phyloP scores from a whole-genome alignment of 345 rosid species.

The Mallotus nudiflorus region DNA sequence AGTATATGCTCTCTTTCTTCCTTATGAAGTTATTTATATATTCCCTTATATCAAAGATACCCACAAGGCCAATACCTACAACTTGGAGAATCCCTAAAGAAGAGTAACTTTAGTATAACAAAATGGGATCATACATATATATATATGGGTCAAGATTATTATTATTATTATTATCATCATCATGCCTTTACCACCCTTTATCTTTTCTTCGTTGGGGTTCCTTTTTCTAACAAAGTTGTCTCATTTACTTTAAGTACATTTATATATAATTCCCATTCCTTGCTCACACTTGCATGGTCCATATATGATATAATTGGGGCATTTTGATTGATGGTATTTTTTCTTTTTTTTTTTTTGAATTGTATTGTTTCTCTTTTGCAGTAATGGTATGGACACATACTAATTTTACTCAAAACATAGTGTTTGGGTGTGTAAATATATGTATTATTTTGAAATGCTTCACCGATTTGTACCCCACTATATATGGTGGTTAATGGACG shows the following conservation, averaged over 20 bases:
- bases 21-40: slow-evolving; percentile 31
- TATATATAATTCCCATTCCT: no score
- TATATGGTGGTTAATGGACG: neutral
- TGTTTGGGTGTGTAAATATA: no score
- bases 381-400: no score
- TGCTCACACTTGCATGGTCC: no score
- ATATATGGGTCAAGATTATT: slow-evolving; percentile 30
- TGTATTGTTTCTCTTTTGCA: no score
- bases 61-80: slow-evolving; percentile 33
- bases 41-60: slow-evolving; percentile 21
- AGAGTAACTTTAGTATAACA: slow-evolving; percentile 34
- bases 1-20: slow-evolving; percentile 30
- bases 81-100: slow-evolving; percentile 54
- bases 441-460: slow-evolving; percentile 18
- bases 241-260: slow-evolving; percentile 32
- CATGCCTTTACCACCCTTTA: slow-evolving; percentile 28
- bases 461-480: slow-evolving; percentile 9
- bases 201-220: slow-evolving; percentile 47
- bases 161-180: slow-evolving; percentile 23
- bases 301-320: slow-evolving; percentile 3
- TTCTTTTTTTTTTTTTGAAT: no score
- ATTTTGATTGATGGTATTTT: no score
- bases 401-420: no score
- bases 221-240: slow-evolving; percentile 59
- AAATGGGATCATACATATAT: no score